These are phyloP conservation scores for Diversispora epigaea DNA, from an alignment of 192 early-diverging fungal genomes.

Conservation along the genomic window DNA sequence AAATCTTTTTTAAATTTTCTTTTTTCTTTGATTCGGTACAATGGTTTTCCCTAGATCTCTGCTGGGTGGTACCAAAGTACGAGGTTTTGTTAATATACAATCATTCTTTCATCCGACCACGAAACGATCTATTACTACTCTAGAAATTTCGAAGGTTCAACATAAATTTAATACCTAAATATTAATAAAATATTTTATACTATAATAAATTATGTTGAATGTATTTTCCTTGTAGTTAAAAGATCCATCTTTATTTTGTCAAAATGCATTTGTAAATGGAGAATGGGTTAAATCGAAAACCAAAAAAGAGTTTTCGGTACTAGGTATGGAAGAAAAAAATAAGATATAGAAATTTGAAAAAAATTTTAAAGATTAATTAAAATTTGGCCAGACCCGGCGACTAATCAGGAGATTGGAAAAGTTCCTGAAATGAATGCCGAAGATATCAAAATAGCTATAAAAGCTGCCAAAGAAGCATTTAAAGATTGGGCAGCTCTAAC, in stretches of 20 bases:
- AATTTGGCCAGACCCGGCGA: constrained; percentile 58
- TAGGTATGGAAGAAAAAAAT: constrained; percentile 38
- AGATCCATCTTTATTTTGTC: constrained; percentile 57
- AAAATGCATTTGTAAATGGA: constrained; percentile 59
- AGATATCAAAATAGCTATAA: constrained; percentile 59
- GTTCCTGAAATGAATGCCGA: constrained; percentile 64
- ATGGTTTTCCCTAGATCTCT: too few species aligned
- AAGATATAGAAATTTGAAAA: neutral
- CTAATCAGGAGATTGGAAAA: constrained; percentile 56
- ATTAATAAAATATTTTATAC: too few species aligned
- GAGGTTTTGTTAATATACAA: too few species aligned
- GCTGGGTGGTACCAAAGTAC: too few species aligned
- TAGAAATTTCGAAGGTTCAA: too few species aligned
- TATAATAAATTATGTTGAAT: neutral
- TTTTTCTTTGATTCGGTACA: too few species aligned
- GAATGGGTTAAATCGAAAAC: constrained; percentile 52
- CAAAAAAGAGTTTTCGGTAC: constrained; percentile 52
- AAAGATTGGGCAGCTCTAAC: constrained; percentile 61
- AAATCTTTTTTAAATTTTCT: too few species aligned
- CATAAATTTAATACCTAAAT: too few species aligned
- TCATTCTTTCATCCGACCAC: too few species aligned
- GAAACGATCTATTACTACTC: too few species aligned
- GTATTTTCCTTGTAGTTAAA: constrained; percentile 46
- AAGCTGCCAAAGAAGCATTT: constrained; percentile 60
- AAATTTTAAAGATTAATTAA: neutral